Percentiles rank a stretch among this genome's conserved stretches.
phyloP scores from a whole-genome alignment of 768 basidiomycete species.

The Xanthoconium purpureum region DNA sequence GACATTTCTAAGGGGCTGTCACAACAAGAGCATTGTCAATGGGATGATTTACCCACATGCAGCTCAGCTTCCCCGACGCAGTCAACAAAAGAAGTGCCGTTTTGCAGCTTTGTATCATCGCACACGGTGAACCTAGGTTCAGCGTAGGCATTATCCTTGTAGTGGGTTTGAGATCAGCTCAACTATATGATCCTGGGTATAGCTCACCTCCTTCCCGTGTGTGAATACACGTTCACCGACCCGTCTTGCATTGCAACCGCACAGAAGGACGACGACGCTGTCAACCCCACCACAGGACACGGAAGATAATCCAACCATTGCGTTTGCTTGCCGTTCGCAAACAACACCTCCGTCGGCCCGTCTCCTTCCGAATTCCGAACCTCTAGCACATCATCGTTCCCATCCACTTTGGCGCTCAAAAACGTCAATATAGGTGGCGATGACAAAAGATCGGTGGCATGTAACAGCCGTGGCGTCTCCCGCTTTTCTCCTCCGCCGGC shows the following conservation, averaged over 20 bases:
- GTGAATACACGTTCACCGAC: conserved; percentile 78
- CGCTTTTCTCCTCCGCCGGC: conserved; percentile 15
- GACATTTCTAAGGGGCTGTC: conserved; percentile 60
- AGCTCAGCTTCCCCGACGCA: conserved; percentile 63
- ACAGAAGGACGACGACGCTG: conserved; percentile 63
- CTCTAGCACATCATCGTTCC: conserved; percentile 68
- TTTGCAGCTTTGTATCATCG: conserved; percentile 65
- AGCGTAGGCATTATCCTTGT: conserved; percentile 75
- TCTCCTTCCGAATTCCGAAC: conserved; percentile 70
- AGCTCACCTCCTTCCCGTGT: conserved; percentile 74
- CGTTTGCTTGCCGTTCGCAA: conserved; percentile 61
- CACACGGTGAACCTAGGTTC: conserved; percentile 65
- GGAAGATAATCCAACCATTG: conserved; percentile 91
- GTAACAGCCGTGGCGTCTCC: conserved; percentile 20
- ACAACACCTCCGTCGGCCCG: conserved; percentile 65
- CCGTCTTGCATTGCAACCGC: conserved; percentile 82
- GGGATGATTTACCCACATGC: conserved; percentile 52
- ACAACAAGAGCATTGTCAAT: neutral
- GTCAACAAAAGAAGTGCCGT: conserved; percentile 71
- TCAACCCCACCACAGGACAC: conserved; percentile 62
- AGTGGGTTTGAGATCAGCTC: neutral
- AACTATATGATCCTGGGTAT: neutral
- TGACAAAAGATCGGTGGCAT: conserved; percentile 30
- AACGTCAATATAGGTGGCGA: conserved; percentile 60
- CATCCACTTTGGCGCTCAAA: conserved; percentile 59